phyloP scores from a whole-genome alignment of 805 yeast genomes.

The Lachancea mirantina region DNA sequence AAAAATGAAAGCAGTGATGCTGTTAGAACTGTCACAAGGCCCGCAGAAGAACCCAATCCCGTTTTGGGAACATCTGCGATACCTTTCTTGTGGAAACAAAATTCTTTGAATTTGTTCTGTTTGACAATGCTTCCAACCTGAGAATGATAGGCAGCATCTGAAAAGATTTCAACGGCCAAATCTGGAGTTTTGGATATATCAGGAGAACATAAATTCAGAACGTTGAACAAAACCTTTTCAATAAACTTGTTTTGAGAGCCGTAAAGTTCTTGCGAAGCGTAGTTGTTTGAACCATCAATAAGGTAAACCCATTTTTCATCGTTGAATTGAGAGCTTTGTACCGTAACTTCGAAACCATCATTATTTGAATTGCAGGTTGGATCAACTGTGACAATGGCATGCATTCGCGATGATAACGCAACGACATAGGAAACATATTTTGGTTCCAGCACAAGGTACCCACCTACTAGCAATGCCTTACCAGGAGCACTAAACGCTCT shows the following conservation, averaged over 20 bases:
- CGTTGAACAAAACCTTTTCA: constrained; percentile 51
- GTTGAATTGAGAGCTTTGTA: constrained; percentile 70
- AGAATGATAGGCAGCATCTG: constrained; percentile 88
- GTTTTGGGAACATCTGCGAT: constrained; percentile 82
- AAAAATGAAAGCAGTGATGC: constrained; percentile 57
- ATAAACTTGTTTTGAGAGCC: constrained; percentile 62
- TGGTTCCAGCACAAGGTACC: constrained; percentile 83
- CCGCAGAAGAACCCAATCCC: constrained; percentile 95
- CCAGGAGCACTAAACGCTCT: constrained; percentile 88
- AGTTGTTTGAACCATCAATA: constrained; percentile 17
- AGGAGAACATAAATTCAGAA: constrained; percentile 45
- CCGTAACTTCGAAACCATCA: constrained; percentile 31
- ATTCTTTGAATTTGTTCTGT: constrained; percentile 35
- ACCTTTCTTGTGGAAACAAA: constrained; percentile 51
- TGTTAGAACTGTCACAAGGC: constrained; percentile 73
- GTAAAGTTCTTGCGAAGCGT: constrained; percentile 25
- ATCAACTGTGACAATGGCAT: constrained; percentile 45
- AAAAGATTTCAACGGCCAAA: constrained; percentile 54
- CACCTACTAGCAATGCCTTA: constrained; percentile 90
- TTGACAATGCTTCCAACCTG: constrained; percentile 41
- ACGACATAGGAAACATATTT: constrained; percentile 69
- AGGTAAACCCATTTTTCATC: constrained; percentile 63
- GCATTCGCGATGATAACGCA: constrained; percentile 86
- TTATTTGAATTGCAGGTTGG: constrained; percentile 8
- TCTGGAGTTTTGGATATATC: constrained; percentile 22